Base-by-base conservation (phyloP, 345 rosid species). In the Hirschfeldia incana region DNA sequence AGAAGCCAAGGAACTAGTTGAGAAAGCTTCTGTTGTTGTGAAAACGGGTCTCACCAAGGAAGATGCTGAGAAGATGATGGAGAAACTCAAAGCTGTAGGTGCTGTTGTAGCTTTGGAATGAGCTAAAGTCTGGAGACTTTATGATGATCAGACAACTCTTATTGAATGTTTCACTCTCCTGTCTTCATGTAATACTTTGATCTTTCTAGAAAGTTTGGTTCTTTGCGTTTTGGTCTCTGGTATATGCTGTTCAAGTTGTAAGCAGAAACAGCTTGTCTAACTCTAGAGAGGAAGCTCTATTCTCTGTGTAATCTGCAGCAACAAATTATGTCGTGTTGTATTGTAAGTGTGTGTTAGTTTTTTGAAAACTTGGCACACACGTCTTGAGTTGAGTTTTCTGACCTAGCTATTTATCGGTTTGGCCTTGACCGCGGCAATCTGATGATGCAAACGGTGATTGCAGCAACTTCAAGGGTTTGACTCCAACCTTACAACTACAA, bases 391-490 rank as follows among this genome's bases (percentile, higher is more conserved):
- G n/a, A 15, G 64, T 59, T 58, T 4, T 2, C 86, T 69, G 86
- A 95, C 99, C 97, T 8, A 95, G 91, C 46, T 90, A 70, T 84
- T 91, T 95, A 81, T 93, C 98, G 21, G 21, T 21, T 21, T 21
- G 21, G 51, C 99, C 98, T 89, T 95, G 98, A 65, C 99, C 94
- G 21, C 90, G 94, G 57, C 96, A 93, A 17, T 93, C 97, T 60
- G 97, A 81, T 73, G 98, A 21, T 21, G 21, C 21, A 87, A 81
- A 93, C 94, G 0, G 93, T 94, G 76, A 91, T 91, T 59, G 21
- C 21, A 21, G 21, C 21, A 21, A 21, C 21, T 21, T 21, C 21
- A 21, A 21, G 21, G 21, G 21, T 21, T 87, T 29, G 32, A 29
- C 32, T 29, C 32, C 2, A 29, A 29, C 32, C 32, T 29, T 29